These are phyloP conservation scores for Bjerkandera adusta DNA, from an alignment of 1,284 basidiomycete species.

Conservation along the genomic window DNA sequence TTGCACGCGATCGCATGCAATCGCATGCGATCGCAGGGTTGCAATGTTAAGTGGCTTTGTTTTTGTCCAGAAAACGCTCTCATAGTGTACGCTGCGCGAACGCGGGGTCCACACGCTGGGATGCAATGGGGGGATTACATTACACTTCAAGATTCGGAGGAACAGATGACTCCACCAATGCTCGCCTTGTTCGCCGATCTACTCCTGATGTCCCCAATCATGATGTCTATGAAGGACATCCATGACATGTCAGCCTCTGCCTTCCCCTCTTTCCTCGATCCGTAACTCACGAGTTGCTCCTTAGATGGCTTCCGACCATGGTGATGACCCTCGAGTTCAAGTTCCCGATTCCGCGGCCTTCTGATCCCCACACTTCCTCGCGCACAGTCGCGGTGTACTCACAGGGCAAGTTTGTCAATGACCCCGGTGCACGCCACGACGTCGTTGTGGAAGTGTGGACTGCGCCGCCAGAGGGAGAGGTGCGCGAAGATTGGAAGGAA, in stretches of 20 bases:
- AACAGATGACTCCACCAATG: conserved; percentile 42
- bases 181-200: conserved; percentile 57
- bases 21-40: too few species aligned
- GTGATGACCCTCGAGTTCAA: conserved; percentile 59
- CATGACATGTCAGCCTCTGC: conserved; percentile 9
- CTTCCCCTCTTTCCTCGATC: neutral
- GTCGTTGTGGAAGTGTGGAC: conserved; percentile 60
- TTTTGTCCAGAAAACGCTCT: too few species aligned
- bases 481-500: conserved; percentile 50
- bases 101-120: conserved; percentile 41
- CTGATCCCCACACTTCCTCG: conserved; percentile 31
- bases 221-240: conserved; percentile 38
- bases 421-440: conserved; percentile 55
- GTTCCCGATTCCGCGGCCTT: conserved; percentile 45
- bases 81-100: too few species aligned
- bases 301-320: conserved; percentile 62
- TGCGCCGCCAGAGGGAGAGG: conserved; percentile 51
- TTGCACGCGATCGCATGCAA: too few species aligned
- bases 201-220: conserved; percentile 40
- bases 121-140: conserved; percentile 58
- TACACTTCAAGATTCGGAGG: conserved; percentile 41
- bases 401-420: conserved; percentile 44
- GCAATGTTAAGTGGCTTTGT: too few species aligned
- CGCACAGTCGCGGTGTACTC: conserved; percentile 56
- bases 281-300: neutral